Evolutionary conservation across 306 rosid genomes (phyloP), one percentile per base, ranked within the genome.

Genomic region (Cicer yamashitae): DNA sequence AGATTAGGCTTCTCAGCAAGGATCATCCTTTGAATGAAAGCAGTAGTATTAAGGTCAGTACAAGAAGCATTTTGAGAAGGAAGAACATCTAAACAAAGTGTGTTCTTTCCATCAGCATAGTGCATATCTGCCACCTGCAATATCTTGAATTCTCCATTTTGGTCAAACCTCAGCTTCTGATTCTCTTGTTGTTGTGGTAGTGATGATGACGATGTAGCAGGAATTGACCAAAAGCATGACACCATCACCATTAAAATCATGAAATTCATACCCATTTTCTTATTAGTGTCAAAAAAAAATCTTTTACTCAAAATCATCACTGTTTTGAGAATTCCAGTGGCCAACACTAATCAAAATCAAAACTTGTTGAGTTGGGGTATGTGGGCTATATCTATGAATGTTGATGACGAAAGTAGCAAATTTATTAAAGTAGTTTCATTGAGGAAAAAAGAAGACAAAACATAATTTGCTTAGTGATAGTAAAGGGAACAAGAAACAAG

Each of bases 111-210:
- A 69, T 91, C 15, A 25, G 82, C 97, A 46, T 72, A 94, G 87
- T 94, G 99, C 99, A 94, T 94, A 34, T 94, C 99, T 58, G 97
- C 98, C 58, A 94, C 96, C 75, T 94, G 98, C 62, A 94, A 83
- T 58, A 94, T 91, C 93, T 90, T 94, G 67, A 94, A 94, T 86
- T 78, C 85, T 37, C 98, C 98, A 78, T 79, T 74, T 37, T 74
- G 15, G 7, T 60, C 86, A 74, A 94, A 92, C 51, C 88, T 72
- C 57, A 94, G 88, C 84, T 81, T 82, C 82, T 65, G 74, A 30
- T 34, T 71, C 18, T 66, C 34, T 9, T 43, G 53, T 64, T 10
- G 85, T 52, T 30, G 37, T 30, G 37, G 37, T 4, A 30, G 37
- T 30, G 37, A 30, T 30, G 37, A 30, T 30, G 37, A 30, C 5